These are phyloP conservation scores for Teratosphaeriaceae sp. DNA, from an alignment of 2,329 filamentous ascomycete genomes.

Conservation along the genomic window DNA sequence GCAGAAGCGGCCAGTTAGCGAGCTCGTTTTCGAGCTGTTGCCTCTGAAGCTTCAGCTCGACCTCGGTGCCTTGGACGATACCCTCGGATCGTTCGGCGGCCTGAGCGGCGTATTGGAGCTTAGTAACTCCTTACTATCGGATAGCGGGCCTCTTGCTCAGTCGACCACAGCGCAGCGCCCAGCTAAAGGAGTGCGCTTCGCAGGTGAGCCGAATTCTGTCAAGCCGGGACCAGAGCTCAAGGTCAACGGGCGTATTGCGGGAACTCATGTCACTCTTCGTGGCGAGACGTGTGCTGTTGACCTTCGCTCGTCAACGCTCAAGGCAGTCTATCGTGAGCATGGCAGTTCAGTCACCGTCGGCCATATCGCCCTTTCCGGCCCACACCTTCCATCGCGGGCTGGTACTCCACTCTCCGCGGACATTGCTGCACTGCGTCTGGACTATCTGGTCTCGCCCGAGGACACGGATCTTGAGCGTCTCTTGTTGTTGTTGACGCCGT, in stretches of 20 bases:
- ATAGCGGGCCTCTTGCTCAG: constrained; percentile 33
- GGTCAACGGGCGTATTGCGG: constrained; percentile 68
- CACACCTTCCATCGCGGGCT: constrained; percentile 43
- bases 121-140: constrained; percentile 74
- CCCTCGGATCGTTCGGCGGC: constrained; percentile 82
- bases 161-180: constrained; percentile 30
- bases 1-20: constrained; percentile 17
- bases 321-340: constrained; percentile 67
- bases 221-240: constrained; percentile 45
- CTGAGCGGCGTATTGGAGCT: constrained; percentile 86
- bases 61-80: constrained; percentile 74
- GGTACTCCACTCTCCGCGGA: constrained; percentile 22
- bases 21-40: constrained; percentile 63
- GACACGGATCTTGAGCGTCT: constrained; percentile 76
- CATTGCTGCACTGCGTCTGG: constrained; percentile 49
- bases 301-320: constrained; percentile 73
- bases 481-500: constrained; percentile 81
- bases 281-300: constrained; percentile 70
- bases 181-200: constrained; percentile 52
- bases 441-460: constrained; percentile 66
- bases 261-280: constrained; percentile 66
- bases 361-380: constrained; percentile 66
- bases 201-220: constrained; percentile 32
- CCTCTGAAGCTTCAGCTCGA: constrained; percentile 72
- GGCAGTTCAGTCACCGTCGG: constrained; percentile 68